Evolutionary conservation across 1,284 basidiomycete genomes (phyloP).

Genomic region (Leccinum subrobustum): DNA sequence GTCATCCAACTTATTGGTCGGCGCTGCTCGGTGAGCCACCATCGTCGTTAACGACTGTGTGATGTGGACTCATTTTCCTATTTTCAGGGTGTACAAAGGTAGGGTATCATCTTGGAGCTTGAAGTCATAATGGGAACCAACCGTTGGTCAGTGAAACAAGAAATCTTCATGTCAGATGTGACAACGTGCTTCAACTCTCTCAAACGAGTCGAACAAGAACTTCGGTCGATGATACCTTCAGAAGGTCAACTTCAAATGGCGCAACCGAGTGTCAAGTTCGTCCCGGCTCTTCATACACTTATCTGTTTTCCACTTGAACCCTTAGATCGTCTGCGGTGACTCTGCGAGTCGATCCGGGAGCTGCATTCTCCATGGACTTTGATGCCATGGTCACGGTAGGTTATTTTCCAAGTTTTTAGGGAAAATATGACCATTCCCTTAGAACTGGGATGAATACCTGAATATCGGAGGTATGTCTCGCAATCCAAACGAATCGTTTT

Average conservation of each 20-base stretch:
- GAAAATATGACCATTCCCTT: neutral
- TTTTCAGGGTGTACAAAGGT: constrained; percentile 71
- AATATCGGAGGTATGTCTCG: constrained; percentile 37
- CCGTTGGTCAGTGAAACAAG: constrained; percentile 68
- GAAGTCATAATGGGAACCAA: neutral
- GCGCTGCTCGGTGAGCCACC: constrained; percentile 70
- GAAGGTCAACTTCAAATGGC: constrained; percentile 64
- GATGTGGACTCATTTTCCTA: constrained; percentile 28
- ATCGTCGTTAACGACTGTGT: neutral
- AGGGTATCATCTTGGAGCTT: neutral
- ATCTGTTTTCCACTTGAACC: neutral
- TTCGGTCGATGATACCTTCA: constrained; percentile 43
- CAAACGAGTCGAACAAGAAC: constrained; percentile 70
- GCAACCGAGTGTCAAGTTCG: constrained; percentile 62
- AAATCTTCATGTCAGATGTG: constrained; percentile 78
- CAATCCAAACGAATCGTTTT: neutral
- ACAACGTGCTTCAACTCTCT: constrained; percentile 70
- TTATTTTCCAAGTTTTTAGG: constrained; percentile 9
- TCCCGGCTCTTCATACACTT: neutral
- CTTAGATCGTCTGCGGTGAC: constrained; percentile 60
- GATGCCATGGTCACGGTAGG: constrained; percentile 66
- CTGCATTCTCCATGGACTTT: constrained; percentile 58
- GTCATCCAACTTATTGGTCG: constrained; percentile 85
- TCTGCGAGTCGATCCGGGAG: constrained; percentile 52
- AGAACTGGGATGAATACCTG: constrained; percentile 68